Base-by-base conservation (phyloP, 2,329 filamentous ascomycete genomes). In the Xylaria sp. region DNA sequence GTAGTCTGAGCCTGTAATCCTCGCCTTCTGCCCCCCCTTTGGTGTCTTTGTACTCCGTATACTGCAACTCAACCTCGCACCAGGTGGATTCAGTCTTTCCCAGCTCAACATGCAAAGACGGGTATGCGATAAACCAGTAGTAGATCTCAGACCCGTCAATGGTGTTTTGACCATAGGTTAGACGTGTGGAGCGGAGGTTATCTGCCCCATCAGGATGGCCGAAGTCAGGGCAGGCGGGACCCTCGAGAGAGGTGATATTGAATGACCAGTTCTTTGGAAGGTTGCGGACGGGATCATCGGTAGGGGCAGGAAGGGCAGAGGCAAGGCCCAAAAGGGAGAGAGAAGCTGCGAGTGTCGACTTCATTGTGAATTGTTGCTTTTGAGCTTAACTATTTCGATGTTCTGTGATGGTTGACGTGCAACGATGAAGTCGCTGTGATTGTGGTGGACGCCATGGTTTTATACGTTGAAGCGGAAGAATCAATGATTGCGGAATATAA, bases 221-320 rank as follows among this genome's bases (percentile, higher is more conserved):
- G 6, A 60, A 60, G 60, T 63, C 60, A 11, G 60, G 49, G 17
- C 60, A 63, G 10, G 49, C 60, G 7, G 60, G 60, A 13, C 60
- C 60, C 60, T 57, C 23, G 60, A 63, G 60, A 13, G 60, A 42
- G 48, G 60, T 63, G 49, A 63, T 63, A 9, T 63, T 31, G 20
- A 56, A 63, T 44, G 5, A 9, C 60, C 60, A 63, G 48, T 44
- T 4, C 0, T 1, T 10, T 20, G 60, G 60, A 4, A 63, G 60
- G 9, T 17, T 56, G 36, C 60, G 60, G 26, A 63, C n/a, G 3
- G 60, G 60, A 5, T n/a, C 38, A n/a, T 63, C 60, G 10, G 7
- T 13, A 15, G 23, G 60, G 13, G 48, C 23, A 23, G 60, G 33
- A 26, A 7, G 49, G 36, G 49, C 49, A n/a, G n/a, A 42, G 3